Base-by-base conservation (phyloP, 2,329 filamentous ascomycete species). In the Achaetomium macrosporum region DNA sequence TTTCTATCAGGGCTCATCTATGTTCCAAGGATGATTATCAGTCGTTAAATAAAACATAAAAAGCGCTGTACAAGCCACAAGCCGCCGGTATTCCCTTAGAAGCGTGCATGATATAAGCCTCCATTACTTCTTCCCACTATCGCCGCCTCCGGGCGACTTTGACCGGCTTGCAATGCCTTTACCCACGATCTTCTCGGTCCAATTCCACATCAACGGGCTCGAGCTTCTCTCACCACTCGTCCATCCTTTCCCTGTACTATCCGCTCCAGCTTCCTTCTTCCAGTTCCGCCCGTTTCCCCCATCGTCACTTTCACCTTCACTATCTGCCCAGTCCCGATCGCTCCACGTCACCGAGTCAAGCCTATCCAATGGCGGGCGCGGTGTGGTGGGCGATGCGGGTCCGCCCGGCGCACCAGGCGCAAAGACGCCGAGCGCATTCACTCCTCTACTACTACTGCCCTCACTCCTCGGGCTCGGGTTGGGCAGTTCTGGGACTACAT, bases 311-410 rank as follows among this genome's bases (percentile, higher is more conserved):
- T 76, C 74, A 41, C 71, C 69, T 39, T 69, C 74, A 52, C 71
- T 81, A 58, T 84, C 81, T 10, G 72, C 72, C 71, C 82, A 84
- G 64, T 86, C 82, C 11, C 76, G 72, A 45, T 87, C 84, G 64
- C 81, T 85, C 85, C 84, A 88, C 4, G 75, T 76, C 50, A 78
- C 72, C 3, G 80, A 84, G 60, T 85, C 83, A 20, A 65, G 59
- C 33, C 73, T 58, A 30, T 69, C 65, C 31, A 63, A 58, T 17
- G 55, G 60, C 29, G 62, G 61, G 5, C 64, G 66, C 11, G 61
- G 44, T 10, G 61, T 13, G 55, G 66, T 31, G 55, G 54, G 15
- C 57, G 54, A 36, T 5, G 53, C 35, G 17, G 52, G 20, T 54
- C 17, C 42, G 12, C 16, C 16, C 35, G 25, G 47, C n/a, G n/a